Base-by-base conservation (phyloP, 768 basidiomycete genomes). In the Butyriboletus loyo region DNA sequence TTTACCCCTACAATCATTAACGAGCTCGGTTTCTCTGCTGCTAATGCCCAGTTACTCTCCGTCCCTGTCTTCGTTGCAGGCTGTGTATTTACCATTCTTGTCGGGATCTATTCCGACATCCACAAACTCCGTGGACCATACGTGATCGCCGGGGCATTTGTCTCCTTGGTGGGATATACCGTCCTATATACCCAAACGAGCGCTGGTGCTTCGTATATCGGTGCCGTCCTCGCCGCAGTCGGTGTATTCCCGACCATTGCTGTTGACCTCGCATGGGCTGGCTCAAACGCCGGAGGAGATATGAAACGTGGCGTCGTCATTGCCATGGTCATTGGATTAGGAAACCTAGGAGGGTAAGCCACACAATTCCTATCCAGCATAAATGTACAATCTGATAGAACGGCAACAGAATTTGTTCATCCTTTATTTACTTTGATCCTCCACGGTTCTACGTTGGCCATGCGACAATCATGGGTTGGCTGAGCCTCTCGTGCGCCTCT, bases 271-370 rank as follows among this genome's bases (percentile, higher is more conserved):
- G 79, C 81, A 32, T 85, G 84, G 84, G 77, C 71, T 2, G 73
- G 76, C 2, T 77, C 77, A 8, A 80, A 82, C 48, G 75, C 79
- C 0, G 83, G 83, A 22, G 81, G 83, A 22, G 81, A 81, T 58
- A 53, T 78, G 44, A 78, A 79, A 58, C 73, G 75, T 50, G 83
- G 74, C 22, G 73, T 83, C 13, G 72, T 74, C 13, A 54, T 83
- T 32, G 84, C 78, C 5, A 73, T 80, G 71, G 75, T 83, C 17
- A 76, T 79, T 46, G 80, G 80, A 25, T 35, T 79, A 10, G 82
- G 79, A 21, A 85, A 84, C 53, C 66, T 84, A 10, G 82, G 82
- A 54, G 81, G 81, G 59, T 76, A 46, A 51, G 67, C 41, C 2
- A 27, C n/a, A 21, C 67, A 21, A 22, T 72, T n/a, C n/a, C n/a